phyloP scores from a whole-genome alignment of 23 red algal genomes.

The Gracilaria caudata region DNA sequence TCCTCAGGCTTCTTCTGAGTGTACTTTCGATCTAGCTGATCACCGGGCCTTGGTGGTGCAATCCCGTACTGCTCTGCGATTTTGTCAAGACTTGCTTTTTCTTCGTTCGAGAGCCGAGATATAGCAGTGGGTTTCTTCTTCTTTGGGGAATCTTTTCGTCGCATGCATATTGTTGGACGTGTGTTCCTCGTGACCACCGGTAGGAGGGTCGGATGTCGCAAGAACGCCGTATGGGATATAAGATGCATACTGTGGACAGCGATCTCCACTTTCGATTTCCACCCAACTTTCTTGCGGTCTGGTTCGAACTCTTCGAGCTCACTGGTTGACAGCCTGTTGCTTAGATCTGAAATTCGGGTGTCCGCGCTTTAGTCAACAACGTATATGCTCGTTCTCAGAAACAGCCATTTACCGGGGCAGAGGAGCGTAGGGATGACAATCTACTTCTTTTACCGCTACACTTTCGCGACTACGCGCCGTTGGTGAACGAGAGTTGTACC shows the following conservation, averaged over 20 bases:
- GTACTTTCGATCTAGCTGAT: slow-evolving; percentile 51
- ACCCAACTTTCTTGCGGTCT: too few species aligned
- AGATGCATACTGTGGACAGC: not conserved
- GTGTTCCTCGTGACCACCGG: not conserved
- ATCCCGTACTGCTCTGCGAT: slow-evolving; percentile 55
- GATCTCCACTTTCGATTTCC: too few species aligned
- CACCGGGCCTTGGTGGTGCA: slow-evolving; percentile 32
- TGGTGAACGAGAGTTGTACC: too few species aligned
- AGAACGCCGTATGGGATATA: not conserved
- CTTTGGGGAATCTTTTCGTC: slow-evolving; percentile 17
- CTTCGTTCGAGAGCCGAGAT: slow-evolving; percentile 40
- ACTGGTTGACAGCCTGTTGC: too few species aligned
- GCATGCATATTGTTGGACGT: slow-evolving; percentile 31
- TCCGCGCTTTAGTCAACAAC: too few species aligned
- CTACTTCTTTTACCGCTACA: too few species aligned
- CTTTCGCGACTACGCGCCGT: too few species aligned
- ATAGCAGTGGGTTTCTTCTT: slow-evolving; percentile 23
- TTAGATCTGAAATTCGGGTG: too few species aligned
- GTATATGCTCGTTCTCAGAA: too few species aligned
- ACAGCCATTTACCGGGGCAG: too few species aligned
- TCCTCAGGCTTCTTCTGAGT: slow-evolving; percentile 3
- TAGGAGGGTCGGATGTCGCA: not conserved
- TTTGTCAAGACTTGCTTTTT: slow-evolving; percentile 24
- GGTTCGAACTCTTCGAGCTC: too few species aligned
- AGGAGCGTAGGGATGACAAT: too few species aligned